A percentile compares a stretch with the other conserved stretches of the same genome.
Conservation (phyloP, 768 basidiomycete species). For the Flagelloscypha sp. region DNA sequence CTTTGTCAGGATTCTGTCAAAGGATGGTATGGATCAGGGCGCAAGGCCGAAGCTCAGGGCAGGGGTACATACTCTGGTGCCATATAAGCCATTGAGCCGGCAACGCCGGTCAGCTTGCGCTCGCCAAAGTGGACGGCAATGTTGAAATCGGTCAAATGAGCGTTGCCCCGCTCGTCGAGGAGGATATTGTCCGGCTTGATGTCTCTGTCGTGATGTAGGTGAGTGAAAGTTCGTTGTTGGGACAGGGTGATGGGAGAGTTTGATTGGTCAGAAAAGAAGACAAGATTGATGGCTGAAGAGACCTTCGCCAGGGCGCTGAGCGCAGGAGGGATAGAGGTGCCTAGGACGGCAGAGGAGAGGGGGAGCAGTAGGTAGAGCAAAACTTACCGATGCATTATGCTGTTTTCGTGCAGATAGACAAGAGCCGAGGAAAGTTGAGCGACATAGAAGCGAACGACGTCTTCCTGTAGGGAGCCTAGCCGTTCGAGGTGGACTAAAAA, state of each 20-base stretch:
- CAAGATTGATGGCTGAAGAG: constrained; percentile 23
- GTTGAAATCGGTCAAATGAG: constrained; percentile 96
- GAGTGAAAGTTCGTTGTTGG: not conserved
- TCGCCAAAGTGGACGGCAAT: constrained; percentile 97
- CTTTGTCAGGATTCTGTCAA: constrained; percentile 66
- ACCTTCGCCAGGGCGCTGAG: too few relatives aligned
- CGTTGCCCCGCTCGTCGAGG: constrained; percentile 90
- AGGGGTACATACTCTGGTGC: constrained; percentile 56
- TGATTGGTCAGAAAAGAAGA: constrained; percentile 9
- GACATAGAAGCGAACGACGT: constrained; percentile 78
- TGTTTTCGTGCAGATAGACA: constrained; percentile 84
- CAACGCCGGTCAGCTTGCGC: constrained; percentile 80
- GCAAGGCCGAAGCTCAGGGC: too few relatives aligned
- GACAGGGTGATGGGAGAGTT: not conserved
- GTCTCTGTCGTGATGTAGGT: too few relatives aligned
- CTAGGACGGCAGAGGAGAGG: constrained; percentile 16
- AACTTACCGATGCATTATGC: constrained; percentile 90
- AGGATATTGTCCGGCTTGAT: constrained; percentile 98
- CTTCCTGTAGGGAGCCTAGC: constrained; percentile 64
- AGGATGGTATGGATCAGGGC: constrained; percentile 6
- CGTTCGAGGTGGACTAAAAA: constrained; percentile 80
- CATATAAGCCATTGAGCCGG: constrained; percentile 99
- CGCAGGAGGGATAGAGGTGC: constrained; percentile 5
- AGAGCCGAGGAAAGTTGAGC: constrained; percentile 86
- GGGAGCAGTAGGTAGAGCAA: constrained; percentile 12